Evolutionary conservation across 345 rosid species (phyloP).

Genomic region (Raphanus sativus): DNA sequence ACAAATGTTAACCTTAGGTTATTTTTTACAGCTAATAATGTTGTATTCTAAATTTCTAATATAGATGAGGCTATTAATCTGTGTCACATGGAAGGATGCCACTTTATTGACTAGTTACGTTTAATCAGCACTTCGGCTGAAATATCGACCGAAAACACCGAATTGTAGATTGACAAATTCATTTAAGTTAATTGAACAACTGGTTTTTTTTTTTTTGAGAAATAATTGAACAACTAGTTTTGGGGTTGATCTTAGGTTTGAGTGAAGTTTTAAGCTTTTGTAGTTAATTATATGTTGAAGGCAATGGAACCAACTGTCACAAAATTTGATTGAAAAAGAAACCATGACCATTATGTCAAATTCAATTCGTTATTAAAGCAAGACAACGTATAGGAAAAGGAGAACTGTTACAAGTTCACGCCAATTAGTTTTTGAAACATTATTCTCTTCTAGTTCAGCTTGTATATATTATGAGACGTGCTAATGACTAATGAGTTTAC

Average conservation of each 20-base stretch:
- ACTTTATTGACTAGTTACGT: neutral
- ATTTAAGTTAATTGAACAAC: neutral
- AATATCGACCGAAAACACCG: neutral
- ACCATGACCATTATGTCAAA: neutral
- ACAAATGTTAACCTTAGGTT: neutral
- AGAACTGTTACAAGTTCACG: neutral
- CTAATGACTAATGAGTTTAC: neutral
- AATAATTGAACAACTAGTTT: neutral
- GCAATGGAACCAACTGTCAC: neutral
- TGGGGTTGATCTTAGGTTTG: neutral
- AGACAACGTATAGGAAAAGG: neutral
- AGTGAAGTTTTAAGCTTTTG: neutral
- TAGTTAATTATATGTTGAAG: neutral
- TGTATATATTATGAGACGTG: neutral
- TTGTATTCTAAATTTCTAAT: neutral
- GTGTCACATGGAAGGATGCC: constrained; percentile 3
- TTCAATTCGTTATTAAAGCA: neutral
- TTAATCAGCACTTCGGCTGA: neutral
- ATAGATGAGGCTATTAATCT: neutral
- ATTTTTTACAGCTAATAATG: neutral
- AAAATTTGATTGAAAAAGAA: neutral
- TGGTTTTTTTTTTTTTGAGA: neutral
- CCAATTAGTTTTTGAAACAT: neutral
- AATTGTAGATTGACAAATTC: neutral
- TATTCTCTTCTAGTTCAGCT: neutral